These are phyloP conservation scores for Tuber umbilicatum DNA, from an alignment of 495 filamentous ascomycete species.

Conservation along the genomic window DNA sequence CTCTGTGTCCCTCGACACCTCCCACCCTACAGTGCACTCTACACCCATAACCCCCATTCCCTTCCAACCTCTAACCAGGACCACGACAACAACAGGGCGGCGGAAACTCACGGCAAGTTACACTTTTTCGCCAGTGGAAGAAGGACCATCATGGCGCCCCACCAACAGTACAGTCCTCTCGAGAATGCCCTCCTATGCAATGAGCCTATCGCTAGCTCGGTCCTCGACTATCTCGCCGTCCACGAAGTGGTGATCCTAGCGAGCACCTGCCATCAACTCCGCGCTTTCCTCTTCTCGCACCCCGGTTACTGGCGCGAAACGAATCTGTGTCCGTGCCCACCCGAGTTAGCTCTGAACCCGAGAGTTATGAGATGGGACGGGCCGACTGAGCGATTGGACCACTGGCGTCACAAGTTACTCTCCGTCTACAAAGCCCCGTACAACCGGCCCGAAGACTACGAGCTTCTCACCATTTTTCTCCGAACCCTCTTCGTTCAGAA, in stretches of 20 bases:
- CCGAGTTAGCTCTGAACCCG: constrained; percentile 1
- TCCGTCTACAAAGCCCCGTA: constrained; percentile 4
- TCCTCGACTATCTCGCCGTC: constrained; percentile 12
- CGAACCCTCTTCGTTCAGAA: constrained; percentile 16
- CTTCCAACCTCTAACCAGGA: background rate
- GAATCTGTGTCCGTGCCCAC: constrained; percentile 10
- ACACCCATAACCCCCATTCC: background rate
- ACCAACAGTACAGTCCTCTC: background rate
- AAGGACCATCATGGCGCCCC: background rate
- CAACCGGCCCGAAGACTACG: constrained; percentile 10
- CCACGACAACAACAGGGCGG: background rate
- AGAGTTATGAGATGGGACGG: background rate
- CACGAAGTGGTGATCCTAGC: constrained; percentile 12
- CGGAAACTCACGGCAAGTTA: background rate
- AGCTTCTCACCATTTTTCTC: constrained; percentile 1
- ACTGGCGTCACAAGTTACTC: background rate
- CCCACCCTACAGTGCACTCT: background rate
- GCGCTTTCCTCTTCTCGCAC: constrained; percentile 17
- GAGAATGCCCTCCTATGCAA: constrained; percentile 6
- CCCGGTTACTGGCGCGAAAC: constrained; percentile 11
- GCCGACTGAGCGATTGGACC: background rate
- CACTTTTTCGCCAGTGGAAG: background rate
- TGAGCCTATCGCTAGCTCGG: constrained; percentile 6
- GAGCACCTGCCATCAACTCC: constrained; percentile 1
- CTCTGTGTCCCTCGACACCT: background rate